A percentile compares a stretch with the other conserved stretches of the same genome.
phyloP scores from a whole-genome alignment of 1,284 basidiomycete genomes.

The Grifola frondosa region DNA sequence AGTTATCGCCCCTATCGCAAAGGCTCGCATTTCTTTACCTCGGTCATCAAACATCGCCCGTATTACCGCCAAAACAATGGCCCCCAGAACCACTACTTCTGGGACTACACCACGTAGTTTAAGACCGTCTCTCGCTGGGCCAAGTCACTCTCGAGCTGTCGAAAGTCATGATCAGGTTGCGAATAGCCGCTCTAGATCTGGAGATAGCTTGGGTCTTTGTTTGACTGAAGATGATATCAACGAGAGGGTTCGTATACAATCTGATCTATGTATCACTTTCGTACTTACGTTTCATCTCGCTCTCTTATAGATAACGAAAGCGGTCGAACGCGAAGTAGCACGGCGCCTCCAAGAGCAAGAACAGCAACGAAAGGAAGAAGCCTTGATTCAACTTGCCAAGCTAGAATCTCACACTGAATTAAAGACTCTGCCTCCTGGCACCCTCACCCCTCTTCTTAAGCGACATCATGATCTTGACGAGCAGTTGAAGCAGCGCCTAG shows the following conservation, averaged over 20 bases:
- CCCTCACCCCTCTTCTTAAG: slow-evolving; percentile 59
- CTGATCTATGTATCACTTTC: no score
- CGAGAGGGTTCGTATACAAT: slow-evolving; percentile 60
- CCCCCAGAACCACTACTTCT: no score
- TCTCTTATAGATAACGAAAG: slow-evolving; percentile 56
- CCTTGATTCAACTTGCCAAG: slow-evolving; percentile 4
- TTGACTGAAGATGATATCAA: slow-evolving; percentile 71
- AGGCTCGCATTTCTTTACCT: no score
- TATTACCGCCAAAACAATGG: no score
- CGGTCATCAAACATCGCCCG: no score
- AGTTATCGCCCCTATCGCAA: no score
- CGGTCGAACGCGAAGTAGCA: slow-evolving; percentile 71
- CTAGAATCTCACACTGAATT: slow-evolving; percentile 6
- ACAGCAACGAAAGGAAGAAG: slow-evolving; percentile 33
- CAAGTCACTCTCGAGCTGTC: no score
- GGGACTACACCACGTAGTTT: no score
- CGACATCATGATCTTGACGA: slow-evolving; percentile 65
- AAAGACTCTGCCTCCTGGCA: slow-evolving; percentile 47
- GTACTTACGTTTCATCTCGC: slow-evolving; percentile 8
- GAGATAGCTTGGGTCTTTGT: no score
- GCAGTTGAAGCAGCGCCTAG: slow-evolving; percentile 59
- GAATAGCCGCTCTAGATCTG: no score
- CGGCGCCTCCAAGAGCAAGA: slow-evolving; percentile 62
- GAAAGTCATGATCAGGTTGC: no score
- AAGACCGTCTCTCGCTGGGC: no score